Percentiles rank a stretch among this genome's conserved stretches.
Evolutionary conservation across 1,284 basidiomycete genomes (phyloP).

Genomic region (Heterobasidion occidentale): DNA sequence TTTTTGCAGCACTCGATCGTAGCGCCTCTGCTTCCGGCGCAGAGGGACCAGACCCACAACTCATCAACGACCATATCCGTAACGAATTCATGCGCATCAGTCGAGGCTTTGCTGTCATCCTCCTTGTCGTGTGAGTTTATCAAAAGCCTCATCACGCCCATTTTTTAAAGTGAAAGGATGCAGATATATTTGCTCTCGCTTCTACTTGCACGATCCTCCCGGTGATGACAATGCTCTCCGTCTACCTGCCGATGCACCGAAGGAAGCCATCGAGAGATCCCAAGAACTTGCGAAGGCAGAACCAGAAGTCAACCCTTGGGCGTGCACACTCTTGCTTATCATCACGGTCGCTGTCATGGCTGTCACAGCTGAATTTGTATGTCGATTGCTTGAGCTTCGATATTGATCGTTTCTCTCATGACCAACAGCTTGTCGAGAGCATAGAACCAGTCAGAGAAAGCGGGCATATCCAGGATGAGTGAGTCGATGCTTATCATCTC

Average conservation of each 20-base stretch:
- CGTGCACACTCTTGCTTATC: conserved; percentile 43
- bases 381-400: conserved; percentile 11
- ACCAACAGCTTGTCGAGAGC: conserved; percentile 47
- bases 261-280: conserved; percentile 32
- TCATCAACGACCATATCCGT: conserved; percentile 33
- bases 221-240: conserved; percentile 43
- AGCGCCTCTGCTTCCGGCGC: conserved; percentile 19
- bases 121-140: conserved; percentile 45
- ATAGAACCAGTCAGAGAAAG: conserved; percentile 43
- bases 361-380: conserved; percentile 60
- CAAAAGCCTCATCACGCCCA: neutral
- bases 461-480: conserved; percentile 41
- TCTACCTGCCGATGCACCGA: conserved; percentile 34
- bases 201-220: conserved; percentile 63
- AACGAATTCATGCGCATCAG: conserved; percentile 48
- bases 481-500: conserved; percentile 10
- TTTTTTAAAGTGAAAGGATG: neutral
- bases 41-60: conserved; percentile 12
- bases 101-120: conserved; percentile 50
- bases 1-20: conserved; percentile 54
- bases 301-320: conserved; percentile 54
- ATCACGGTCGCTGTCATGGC: conserved; percentile 53
- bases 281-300: conserved; percentile 30
- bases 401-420: neutral
- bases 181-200: conserved; percentile 56